A percentile compares a stretch with the other conserved stretches of the same genome.
Conservation (phyloP, 371 early-diverging fungal species). For the Phascolomyces articulosus region DNA sequence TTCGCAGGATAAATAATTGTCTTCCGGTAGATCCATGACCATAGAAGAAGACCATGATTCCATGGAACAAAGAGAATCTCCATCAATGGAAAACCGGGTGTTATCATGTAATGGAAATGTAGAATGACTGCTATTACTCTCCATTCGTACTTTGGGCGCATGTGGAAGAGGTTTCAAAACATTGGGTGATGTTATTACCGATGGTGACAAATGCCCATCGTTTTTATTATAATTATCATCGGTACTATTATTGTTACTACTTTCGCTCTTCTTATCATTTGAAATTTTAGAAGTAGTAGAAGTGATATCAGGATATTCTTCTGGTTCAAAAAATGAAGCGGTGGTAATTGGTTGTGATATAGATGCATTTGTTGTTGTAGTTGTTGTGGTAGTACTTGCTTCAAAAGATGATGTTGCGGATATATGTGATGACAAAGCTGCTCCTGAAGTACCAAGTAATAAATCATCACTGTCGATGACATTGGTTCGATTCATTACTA, state of each 20-base stretch:
- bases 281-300: not conserved
- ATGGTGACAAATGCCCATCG: too few species aligned
- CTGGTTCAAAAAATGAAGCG: not conserved
- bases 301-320: not conserved
- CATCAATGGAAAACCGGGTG: not conserved
- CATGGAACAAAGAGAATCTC: not conserved
- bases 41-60: constrained; percentile 1
- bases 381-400: not conserved
- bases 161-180: too few species aligned
- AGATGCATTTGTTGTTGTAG: not conserved
- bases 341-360: constrained; percentile 1
- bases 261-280: not conserved
- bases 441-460: not conserved
- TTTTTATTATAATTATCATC: not conserved
- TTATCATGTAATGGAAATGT: not conserved
- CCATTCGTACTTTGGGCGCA: not conserved
- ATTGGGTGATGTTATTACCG: too few species aligned
- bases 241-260: not conserved
- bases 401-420: not conserved
- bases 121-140: not conserved
- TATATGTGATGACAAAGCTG: not conserved
- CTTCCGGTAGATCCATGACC: not conserved
- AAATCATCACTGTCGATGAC: not conserved
- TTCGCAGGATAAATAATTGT: not conserved
- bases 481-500: constrained; percentile 1